Conservation (phyloP, 306 rosid genomes). For the Fagus crenata region DNA sequence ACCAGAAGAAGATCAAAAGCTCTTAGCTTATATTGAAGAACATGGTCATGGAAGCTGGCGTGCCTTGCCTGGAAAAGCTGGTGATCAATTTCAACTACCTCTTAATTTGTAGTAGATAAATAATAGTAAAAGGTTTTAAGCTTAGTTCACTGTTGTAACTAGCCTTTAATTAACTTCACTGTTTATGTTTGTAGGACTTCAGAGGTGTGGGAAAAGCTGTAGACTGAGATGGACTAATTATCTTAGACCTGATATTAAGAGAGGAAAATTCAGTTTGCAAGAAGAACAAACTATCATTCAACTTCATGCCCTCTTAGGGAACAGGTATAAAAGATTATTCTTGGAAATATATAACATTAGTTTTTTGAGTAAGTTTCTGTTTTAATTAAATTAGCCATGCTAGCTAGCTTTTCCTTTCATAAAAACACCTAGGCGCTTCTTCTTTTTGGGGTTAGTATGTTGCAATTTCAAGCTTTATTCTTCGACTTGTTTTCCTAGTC, state of each 20-base stretch:
- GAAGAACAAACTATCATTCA: slow-evolving; percentile 99
- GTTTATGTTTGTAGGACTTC: slow-evolving; percentile 61
- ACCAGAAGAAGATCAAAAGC: slow-evolving; percentile 98
- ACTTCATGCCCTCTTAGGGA: slow-evolving; percentile 96
- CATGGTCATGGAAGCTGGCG: slow-evolving; percentile 99
- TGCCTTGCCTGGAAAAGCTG: slow-evolving; percentile 94
- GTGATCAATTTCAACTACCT: slow-evolving; percentile 32
- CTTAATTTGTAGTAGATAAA: background rate
- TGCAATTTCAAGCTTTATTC: background rate
- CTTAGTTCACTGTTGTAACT: background rate
- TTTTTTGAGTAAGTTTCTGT: background rate
- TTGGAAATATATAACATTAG: slow-evolving; percentile 8
- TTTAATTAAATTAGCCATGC: no score
- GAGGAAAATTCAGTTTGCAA: slow-evolving; percentile 96
- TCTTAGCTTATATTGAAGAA: slow-evolving; percentile 89
- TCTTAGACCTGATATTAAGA: slow-evolving; percentile 96
- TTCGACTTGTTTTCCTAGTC: background rate
- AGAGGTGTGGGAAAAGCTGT: slow-evolving; percentile 98
- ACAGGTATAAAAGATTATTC: slow-evolving; percentile 57
- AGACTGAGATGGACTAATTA: slow-evolving; percentile 98
- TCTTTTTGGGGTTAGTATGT: background rate
- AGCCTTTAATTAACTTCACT: slow-evolving; percentile 12
- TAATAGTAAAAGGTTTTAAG: background rate
- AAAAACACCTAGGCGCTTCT: background rate
- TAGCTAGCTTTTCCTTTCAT: background rate